phyloP scores from a whole-genome alignment of 257 asterid genomes.

The Nicotiana obtusifolia region DNA sequence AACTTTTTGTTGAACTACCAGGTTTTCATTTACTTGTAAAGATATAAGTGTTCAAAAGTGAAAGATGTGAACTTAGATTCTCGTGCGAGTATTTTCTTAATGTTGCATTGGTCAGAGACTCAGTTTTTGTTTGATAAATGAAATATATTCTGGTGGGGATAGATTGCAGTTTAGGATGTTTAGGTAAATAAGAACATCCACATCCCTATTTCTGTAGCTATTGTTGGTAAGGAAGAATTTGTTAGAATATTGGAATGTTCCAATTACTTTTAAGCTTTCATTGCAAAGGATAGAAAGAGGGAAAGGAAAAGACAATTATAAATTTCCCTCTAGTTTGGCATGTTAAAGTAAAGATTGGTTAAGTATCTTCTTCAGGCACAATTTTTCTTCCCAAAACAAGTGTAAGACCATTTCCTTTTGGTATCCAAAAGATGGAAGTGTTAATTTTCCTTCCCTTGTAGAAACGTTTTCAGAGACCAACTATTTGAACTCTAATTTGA shows the following conservation, averaged over 20 bases:
- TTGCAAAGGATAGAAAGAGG: not conserved
- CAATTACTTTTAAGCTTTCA: not conserved
- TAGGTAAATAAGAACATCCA: not conserved
- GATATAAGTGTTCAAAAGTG: not conserved
- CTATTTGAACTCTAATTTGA: no score
- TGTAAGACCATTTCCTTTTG: not conserved
- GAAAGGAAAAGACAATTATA: not conserved
- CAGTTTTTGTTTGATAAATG: not conserved
- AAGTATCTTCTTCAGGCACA: not conserved
- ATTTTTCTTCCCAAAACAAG: not conserved
- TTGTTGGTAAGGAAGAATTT: not conserved
- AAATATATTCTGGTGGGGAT: not conserved
- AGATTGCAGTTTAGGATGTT: not conserved
- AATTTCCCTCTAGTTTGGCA: not conserved
- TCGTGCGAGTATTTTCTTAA: not conserved
- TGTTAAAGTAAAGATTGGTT: not conserved
- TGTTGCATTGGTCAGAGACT: not conserved
- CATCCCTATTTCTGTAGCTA: not conserved
- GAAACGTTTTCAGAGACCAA: no score
- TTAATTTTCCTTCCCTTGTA: not conserved
- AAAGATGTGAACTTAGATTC: not conserved
- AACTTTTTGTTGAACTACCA: not conserved
- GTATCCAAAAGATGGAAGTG: not conserved
- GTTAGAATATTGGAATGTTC: not conserved
- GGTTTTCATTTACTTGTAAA: slow-evolving; percentile 2